These are phyloP conservation scores for Pisolithus tinctorius DNA, from an alignment of 768 basidiomycete species.

Conservation along the genomic window DNA sequence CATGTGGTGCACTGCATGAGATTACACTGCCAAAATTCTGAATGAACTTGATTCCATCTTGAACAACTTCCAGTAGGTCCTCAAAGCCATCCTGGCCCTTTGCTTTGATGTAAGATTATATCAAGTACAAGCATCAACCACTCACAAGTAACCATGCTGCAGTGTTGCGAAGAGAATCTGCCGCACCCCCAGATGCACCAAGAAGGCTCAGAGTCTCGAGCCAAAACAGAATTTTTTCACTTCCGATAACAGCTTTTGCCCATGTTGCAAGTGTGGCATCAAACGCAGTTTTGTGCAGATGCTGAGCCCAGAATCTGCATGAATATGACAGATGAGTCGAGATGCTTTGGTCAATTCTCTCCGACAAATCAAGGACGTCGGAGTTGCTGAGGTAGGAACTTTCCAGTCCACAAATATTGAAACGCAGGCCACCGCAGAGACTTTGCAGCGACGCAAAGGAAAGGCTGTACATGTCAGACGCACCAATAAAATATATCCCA, in stretches of 20 bases:
- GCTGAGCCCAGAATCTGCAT: not conserved
- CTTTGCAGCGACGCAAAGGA: not conserved
- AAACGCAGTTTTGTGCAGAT: too few relatives aligned
- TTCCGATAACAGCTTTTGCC: not conserved
- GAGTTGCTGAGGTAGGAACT: not conserved
- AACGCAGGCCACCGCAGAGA: not conserved
- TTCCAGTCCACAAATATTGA: not conserved
- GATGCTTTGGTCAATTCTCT: not conserved
- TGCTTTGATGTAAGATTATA: too few relatives aligned
- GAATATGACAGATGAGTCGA: not conserved
- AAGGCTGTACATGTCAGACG: not conserved
- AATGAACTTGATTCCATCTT: constrained; percentile 10
- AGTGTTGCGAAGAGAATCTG: not conserved
- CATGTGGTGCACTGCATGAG: constrained; percentile 14
- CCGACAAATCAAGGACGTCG: not conserved
- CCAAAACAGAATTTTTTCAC: not conserved
- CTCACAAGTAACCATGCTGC: not conserved
- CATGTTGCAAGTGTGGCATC: not conserved
- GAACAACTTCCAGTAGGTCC: not conserved
- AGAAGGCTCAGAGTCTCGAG: not conserved
- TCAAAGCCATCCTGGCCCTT: too few relatives aligned
- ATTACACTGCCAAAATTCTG: constrained; percentile 6
- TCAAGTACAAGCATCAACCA: not conserved
- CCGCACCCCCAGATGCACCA: not conserved
- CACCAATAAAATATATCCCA: not conserved